Base-by-base conservation (phyloP, 1,284 basidiomycete species). In the Wallemia ichthyophaga region DNA sequence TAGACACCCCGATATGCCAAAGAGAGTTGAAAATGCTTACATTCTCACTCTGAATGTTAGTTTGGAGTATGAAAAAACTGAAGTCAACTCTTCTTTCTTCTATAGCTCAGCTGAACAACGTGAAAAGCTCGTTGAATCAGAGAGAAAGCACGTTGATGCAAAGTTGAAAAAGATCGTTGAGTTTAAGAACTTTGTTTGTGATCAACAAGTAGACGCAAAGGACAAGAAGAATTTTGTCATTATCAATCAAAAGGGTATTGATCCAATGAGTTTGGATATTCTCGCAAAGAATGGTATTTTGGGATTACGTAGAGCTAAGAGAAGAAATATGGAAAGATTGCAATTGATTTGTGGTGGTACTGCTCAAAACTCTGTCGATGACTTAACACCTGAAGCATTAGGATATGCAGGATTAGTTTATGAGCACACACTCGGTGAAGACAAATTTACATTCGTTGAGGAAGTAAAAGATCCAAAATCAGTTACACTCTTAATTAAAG, bases 31-130 rank as follows among this genome's bases (percentile, higher is more conserved):
- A 71, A 98, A 99, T 71, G 88, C 89, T 55, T 95, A 77, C 71
- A 84, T 99, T 63, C 73, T 99, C 63, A 98, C 86, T 25, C 74
- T 99, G 66, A 99, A 99, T 71, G 94, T 98, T 66, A 92, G 86
- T 68, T 74, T 99, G 64, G 94, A 99, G 71, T 99, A 98, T 70
- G 94, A 99, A 71, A 98, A 98, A 76, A 99, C 94, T 86, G 94
- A 99, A 76, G 87, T 99, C 69, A 99, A 99, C 75, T 96, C 94
- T 57, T 82, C 89, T 23, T 99, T 99, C 78, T 99, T 96, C 77
- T 99, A 99, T 73, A 95, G 89, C 2, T 91, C 88, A 1, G 85
- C 94, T 15, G 94, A 96, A 68, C 94, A 99, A 72, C 81, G 94
- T 48, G 92, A 98, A 72, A 98, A 96, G 74, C 81, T 99, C 15